Evolutionary conservation across 139 green algal species (phyloP), one percentile per base, ranked within the genome.

Genomic region (Chlorella sp.): DNA sequence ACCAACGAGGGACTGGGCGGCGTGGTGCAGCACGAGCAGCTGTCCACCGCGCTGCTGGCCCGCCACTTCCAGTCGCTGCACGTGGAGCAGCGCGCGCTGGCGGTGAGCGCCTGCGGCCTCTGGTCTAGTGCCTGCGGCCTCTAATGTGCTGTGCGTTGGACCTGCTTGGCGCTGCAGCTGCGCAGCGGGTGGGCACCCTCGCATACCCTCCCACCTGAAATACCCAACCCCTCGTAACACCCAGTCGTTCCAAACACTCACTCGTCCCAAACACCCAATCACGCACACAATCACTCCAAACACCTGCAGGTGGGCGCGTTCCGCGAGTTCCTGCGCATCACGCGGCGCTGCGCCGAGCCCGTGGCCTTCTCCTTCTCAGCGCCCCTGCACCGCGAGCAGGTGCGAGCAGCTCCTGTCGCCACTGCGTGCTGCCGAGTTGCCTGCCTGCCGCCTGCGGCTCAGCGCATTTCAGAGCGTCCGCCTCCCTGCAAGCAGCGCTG

Each of bases 21-120:
- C 62, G 8, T 64, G 62, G 78, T n/a, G 78, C 62, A 75, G 62
- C 62, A 74, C 54, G 78, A 84, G 41, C 62, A 84, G 62, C 78
- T 84, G 78, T 43, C 62, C 43, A 76, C 62, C 3, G 62, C 48
- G 62, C 62, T 84, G 62, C 62, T 84, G 78, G 40, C 43, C 13
- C 62, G 78, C 14, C 62, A 76, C 78, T 84, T 84, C 78, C 78
- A 65, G 41, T 43, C 62, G 26, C 41, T 84, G 62, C 78, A 84
- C 62, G 78, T 84, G 62, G 78, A 84, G 78, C 62, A 84, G 78
- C 78, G 78, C 62, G 43, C 60, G 62, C 62, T 74, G 62, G 62
- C 62, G 62, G 78, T 75, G 78, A 75, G 77, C 24, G 38, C n/a
- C n/a, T n/a, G n/a, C n/a, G n/a, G n/a, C n/a, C n/a, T n/a, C n/a